Conservation (phyloP, 257 asterid genomes). For the Nicotiana attenuata region DNA sequence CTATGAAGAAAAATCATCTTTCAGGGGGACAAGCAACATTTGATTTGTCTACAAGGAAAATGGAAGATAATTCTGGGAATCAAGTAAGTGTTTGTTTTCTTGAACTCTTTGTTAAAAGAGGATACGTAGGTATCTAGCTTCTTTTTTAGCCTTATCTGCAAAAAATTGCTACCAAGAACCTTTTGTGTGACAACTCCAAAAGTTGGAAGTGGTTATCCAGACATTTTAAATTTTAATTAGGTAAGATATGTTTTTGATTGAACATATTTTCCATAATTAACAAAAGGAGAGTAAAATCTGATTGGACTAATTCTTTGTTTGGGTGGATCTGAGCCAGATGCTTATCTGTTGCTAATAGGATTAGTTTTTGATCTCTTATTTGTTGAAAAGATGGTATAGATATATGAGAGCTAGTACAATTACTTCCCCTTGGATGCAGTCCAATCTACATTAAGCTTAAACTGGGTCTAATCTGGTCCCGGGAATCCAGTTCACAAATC, state of each 20-base stretch:
- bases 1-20: constrained; percentile 50
- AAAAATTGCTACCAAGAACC: background rate
- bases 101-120: constrained; percentile 2
- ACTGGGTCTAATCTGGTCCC: constrained; percentile 2
- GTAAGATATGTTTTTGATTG: background rate
- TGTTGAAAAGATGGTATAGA: constrained; percentile 4
- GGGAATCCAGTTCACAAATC: background rate
- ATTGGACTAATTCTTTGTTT: background rate
- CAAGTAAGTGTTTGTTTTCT: constrained; percentile 54
- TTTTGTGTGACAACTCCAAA: background rate
- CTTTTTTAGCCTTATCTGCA: background rate
- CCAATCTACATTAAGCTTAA: constrained; percentile 4
- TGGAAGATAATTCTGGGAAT: constrained; percentile 47
- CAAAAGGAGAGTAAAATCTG: background rate
- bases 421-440: background rate
- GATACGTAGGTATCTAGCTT: background rate
- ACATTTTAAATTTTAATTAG: background rate
- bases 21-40: constrained; percentile 44
- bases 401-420: background rate
- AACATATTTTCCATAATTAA: background rate
- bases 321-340: background rate
- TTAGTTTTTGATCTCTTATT: background rate
- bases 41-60: constrained; percentile 53
- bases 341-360: background rate
- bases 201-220: background rate